phyloP scores from a whole-genome alignment of 495 filamentous ascomycete genomes.

The Annulohypoxylon nitens region DNA sequence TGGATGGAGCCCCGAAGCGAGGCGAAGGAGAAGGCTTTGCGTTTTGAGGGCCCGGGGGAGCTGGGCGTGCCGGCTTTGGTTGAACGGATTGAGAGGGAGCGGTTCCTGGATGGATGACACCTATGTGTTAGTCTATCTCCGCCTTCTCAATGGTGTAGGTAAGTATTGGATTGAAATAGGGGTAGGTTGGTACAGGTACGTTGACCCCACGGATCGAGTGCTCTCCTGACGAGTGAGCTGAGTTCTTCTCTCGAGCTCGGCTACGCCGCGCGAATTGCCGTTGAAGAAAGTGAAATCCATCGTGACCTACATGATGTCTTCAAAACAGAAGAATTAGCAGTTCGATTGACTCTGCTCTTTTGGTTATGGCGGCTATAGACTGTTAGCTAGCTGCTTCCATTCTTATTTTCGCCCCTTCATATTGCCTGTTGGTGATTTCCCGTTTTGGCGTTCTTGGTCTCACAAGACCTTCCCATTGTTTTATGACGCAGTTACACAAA shows the following conservation, averaged over 20 bases:
- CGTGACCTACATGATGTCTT: conserved; percentile 50
- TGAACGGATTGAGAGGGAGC: conserved; percentile 69
- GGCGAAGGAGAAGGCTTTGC: conserved; percentile 75
- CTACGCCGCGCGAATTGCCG: conserved; percentile 47
- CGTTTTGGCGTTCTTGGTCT: not conserved
- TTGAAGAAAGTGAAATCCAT: conserved; percentile 51
- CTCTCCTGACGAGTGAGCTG: conserved; percentile 40
- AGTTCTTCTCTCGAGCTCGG: conserved; percentile 45
- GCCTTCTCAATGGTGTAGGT: not conserved
- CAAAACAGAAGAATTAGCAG: conserved; percentile 13
- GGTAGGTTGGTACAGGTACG: conserved; percentile 46
- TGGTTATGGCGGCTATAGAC: conserved; percentile 19
- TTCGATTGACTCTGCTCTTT: conserved; percentile 4
- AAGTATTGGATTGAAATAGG: not conserved
- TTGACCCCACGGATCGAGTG: conserved; percentile 38
- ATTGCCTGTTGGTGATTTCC: conserved; percentile 18
- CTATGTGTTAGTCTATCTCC: conserved; percentile 36
- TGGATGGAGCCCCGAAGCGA: conserved; percentile 85
- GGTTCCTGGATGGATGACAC: conserved; percentile 53
- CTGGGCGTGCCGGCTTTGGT: conserved; percentile 63
- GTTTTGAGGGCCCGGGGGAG: conserved; percentile 34
- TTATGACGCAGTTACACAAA: conserved; percentile 5
- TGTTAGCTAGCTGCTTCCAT: conserved; percentile 39
- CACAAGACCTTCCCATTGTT: not conserved
- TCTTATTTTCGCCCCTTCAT: not conserved